phyloP scores from a whole-genome alignment of 257 asterid species.

The Gynochthodes officinalis region DNA sequence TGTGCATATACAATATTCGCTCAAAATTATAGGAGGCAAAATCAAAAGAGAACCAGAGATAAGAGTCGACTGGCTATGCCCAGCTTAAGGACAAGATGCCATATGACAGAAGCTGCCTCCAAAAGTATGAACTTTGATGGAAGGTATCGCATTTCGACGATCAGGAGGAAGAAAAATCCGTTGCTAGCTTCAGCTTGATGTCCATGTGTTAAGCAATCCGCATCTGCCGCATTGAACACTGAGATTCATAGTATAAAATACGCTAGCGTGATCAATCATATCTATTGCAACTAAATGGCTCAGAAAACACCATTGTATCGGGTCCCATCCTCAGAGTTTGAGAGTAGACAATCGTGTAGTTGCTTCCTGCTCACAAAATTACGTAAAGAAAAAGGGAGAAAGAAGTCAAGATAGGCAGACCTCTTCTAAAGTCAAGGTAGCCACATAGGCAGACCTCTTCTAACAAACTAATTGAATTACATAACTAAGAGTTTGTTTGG shows the following conservation, averaged over 20 bases:
- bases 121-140: neutral
- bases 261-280: neutral
- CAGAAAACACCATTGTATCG: constrained; percentile 16
- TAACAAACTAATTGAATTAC: neutral
- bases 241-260: neutral
- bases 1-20: too few species aligned
- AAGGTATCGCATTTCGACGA: neutral
- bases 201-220: neutral
- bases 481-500: too few species aligned
- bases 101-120: neutral
- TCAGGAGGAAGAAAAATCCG: neutral
- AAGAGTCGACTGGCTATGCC: neutral
- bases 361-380: constrained; percentile 50
- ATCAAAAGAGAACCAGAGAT: too few species aligned
- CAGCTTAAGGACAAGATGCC: neutral
- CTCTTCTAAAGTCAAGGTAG: too few species aligned
- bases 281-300: neutral
- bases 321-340: constrained; percentile 57
- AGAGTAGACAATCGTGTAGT: constrained; percentile 66
- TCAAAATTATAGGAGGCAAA: neutral
- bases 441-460: neutral
- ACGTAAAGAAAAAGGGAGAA: neutral
- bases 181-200: neutral
- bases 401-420: neutral
- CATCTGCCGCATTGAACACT: neutral